phyloP scores from a whole-genome alignment of 176 grass and related monocot genomes.

The Tuctoria greenei region DNA sequence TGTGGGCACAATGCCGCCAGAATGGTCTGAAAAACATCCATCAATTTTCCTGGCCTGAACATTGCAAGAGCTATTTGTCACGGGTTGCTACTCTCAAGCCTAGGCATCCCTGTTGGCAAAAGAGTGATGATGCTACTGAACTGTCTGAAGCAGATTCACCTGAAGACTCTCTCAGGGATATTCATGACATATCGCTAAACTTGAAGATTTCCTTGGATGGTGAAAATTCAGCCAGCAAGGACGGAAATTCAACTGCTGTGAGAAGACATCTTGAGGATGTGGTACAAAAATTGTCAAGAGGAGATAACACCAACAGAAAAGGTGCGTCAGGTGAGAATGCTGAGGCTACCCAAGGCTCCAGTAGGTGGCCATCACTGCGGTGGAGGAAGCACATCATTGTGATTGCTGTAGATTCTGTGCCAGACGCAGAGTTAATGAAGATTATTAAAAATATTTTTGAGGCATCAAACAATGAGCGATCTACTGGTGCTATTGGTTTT shows the following conservation, averaged over 20 bases:
- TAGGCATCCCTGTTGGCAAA: conserved; percentile 70
- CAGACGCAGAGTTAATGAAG: conserved; percentile 42
- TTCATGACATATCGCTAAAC: conserved; percentile 69
- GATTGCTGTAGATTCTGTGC: conserved; percentile 67
- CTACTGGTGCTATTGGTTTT: conserved; percentile 49
- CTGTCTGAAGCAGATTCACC: conserved; percentile 58
- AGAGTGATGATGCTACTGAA: conserved; percentile 46
- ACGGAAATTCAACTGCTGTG: conserved; percentile 28
- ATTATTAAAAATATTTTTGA: conserved; percentile 67
- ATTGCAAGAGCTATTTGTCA: conserved; percentile 81
- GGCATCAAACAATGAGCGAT: conserved; percentile 37
- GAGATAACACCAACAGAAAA: conserved; percentile 32
- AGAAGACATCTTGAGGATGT: conserved; percentile 55
- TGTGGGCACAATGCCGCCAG: conserved; percentile 62
- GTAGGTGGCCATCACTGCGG: conserved; percentile 52
- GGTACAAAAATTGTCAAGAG: conserved; percentile 51
- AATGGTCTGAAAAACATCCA: conserved; percentile 82
- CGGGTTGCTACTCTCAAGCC: conserved; percentile 49
- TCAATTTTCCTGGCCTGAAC: conserved; percentile 83
- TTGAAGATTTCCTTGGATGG: conserved; percentile 60
- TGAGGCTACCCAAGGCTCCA: conserved; percentile 31
- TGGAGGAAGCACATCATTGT: conserved; percentile 68
- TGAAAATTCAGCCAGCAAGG: conserved; percentile 48
- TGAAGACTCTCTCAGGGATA: conserved; percentile 62
- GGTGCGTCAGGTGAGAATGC: conserved; percentile 40